Evolutionary conservation across 202 grass and related monocot species (phyloP).

Genomic region (Tripidium arundinaceum): DNA sequence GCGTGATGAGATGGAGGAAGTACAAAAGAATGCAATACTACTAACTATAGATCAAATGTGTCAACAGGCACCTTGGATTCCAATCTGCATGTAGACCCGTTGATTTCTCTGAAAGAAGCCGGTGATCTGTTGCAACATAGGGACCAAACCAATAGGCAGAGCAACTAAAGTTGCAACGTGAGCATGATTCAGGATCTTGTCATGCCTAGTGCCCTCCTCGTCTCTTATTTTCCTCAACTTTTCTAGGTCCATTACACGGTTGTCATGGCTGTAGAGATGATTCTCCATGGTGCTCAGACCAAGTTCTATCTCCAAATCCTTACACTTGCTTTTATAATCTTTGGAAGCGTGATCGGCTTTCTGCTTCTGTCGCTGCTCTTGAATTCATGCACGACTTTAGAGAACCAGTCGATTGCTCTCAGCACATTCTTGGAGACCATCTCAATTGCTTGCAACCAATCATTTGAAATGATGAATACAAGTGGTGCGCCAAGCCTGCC

Average conservation of each 20-base stretch:
- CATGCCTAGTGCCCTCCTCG: conserved; percentile 49
- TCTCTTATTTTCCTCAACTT: conserved; percentile 43
- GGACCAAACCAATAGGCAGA: conserved; percentile 52
- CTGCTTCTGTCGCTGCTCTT: conserved; percentile 42
- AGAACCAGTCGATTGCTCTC: conserved; percentile 42
- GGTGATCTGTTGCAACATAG: conserved; percentile 49
- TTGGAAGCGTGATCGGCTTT: conserved; percentile 42
- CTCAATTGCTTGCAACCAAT: conserved; percentile 63
- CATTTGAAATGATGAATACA: conserved; percentile 61
- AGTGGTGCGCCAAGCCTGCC: conserved; percentile 46
- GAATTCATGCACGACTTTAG: conserved; percentile 33
- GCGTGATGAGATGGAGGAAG: no score
- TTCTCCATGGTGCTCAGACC: conserved; percentile 16
- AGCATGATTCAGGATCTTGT: conserved; percentile 37
- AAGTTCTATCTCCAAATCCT: conserved; percentile 28
- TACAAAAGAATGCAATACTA: not conserved
- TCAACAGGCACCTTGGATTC: conserved; percentile 23
- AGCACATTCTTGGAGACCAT: conserved; percentile 53
- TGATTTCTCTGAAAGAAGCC: conserved; percentile 47
- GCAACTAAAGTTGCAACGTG: conserved; percentile 45
- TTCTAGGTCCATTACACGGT: conserved; percentile 28
- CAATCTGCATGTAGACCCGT: conserved; percentile 45
- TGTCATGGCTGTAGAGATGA: conserved; percentile 13
- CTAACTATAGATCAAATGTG: not conserved
- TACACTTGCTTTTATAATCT: conserved; percentile 36